Base-by-base conservation (phyloP, 2,329 filamentous ascomycete species). In the Teratosphaeria pseudoeucalypti region DNA sequence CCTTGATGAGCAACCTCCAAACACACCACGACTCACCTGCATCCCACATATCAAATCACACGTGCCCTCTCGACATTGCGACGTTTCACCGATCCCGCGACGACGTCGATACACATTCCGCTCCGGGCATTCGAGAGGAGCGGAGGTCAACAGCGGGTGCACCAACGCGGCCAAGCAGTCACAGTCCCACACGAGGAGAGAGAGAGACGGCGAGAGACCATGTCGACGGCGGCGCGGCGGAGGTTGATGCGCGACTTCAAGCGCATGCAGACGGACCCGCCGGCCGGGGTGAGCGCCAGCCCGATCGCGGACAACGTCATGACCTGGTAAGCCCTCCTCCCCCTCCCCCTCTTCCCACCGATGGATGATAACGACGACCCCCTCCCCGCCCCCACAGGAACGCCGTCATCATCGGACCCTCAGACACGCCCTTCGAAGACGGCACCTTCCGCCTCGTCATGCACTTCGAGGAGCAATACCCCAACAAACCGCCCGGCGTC, bases 241-340 rank as follows among this genome's bases (percentile, higher is more conserved):
- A 90, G 94, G 73, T 81, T 99, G 75, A 97, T 99, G 94, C 89
- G 94, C 75, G 94, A 97, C 81, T 97, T 97, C 84, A 97, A 97
- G 92, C 91, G 94, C 76, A 99, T 99, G 92, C 94, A 99, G 79
- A 97, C 92, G 54, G 94, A 99, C 72, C 94, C 94, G 74, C 94
- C 94, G 10, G 92, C 92, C 57, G 94, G 94, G 60, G 92, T 99
- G 57, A 97, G 92, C 65, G 94, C 94, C 16, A 97, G 92, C 57
- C 94, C 94, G 6, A 89, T 97, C 54, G 90, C 92, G 62, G 91
- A 96, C 72, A 96, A 96, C 79, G 91, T 96, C 70, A 96, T 96
- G 91, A 95, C 90, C 56, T 96, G 90, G 90, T 95, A 82, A 65
- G 81, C 19, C 29, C 19, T 2, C 52, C 12, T 1, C 26, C 14